Evolutionary conservation across 306 rosid genomes (phyloP).

Genomic region (Vicia faba): DNA sequence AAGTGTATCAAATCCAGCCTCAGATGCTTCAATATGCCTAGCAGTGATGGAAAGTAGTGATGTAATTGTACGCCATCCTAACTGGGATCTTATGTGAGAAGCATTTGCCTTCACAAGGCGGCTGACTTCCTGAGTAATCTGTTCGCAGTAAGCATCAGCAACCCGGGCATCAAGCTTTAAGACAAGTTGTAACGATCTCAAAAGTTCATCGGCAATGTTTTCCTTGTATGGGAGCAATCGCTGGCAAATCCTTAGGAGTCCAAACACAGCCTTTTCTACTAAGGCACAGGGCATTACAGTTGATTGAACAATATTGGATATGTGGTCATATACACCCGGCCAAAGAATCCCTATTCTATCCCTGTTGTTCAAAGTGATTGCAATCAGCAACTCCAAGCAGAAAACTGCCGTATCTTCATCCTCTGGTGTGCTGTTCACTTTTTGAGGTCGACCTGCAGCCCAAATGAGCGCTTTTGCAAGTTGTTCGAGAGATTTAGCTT

Average conservation of each 20-base stretch:
- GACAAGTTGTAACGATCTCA: conserved; percentile 92
- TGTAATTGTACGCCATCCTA: conserved; percentile 94
- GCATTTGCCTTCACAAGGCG: conserved; percentile 98
- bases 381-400: conserved; percentile 92
- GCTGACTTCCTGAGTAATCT: conserved; percentile 93
- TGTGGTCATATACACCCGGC: conserved; percentile 98
- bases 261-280: conserved; percentile 98
- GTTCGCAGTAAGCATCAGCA: conserved; percentile 96
- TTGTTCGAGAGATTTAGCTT: conserved; percentile 91
- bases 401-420: conserved; percentile 99
- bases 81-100: conserved; percentile 87
- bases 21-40: conserved; percentile 91
- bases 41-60: conserved; percentile 83
- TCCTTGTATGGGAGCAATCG: conserved; percentile 97
- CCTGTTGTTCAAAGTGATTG: conserved; percentile 91
- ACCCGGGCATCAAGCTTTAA: conserved; percentile 97
- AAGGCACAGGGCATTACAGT: conserved; percentile 92
- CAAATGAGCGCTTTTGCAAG: conserved; percentile 90
- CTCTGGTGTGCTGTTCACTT: conserved; percentile 85
- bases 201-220: conserved; percentile 91
- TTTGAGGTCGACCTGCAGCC: conserved; percentile 93
- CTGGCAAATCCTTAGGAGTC: conserved; percentile 93
- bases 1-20: conserved; percentile 91
- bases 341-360: conserved; percentile 92
- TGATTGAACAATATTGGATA: conserved; percentile 89